phyloP scores from a whole-genome alignment of 1,284 basidiomycete species.

The Pulveroboletus sp. region DNA sequence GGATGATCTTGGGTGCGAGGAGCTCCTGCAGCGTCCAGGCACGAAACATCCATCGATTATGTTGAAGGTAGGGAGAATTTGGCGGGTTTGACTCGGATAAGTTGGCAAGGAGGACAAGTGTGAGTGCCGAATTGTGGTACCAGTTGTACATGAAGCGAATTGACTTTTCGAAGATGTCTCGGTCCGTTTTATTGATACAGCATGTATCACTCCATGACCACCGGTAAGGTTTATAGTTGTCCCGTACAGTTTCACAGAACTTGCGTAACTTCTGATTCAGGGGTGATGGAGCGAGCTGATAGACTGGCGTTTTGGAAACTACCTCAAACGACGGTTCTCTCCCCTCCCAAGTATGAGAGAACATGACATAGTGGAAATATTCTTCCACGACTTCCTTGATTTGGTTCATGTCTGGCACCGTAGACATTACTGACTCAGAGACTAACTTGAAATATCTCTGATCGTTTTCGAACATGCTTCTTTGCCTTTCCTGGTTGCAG shows the following conservation, averaged over 20 bases:
- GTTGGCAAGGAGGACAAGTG: conserved; percentile 7
- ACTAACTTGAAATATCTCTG: conserved; percentile 6
- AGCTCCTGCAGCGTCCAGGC: conserved; percentile 13
- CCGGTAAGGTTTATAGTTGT: not conserved
- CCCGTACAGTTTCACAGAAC: conserved; percentile 1
- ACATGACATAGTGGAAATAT: conserved; percentile 21
- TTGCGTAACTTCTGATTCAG: conserved; percentile 1
- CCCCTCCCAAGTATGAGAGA: conserved; percentile 21
- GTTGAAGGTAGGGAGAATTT: no score
- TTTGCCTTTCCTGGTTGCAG: not conserved
- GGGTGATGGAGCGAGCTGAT: not conserved
- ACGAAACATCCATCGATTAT: conserved; percentile 11
- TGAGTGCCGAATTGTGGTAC: conserved; percentile 15
- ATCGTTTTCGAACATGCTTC: conserved; percentile 2
- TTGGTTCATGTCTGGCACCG: not conserved
- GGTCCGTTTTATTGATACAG: conserved; percentile 1
- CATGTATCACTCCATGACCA: conserved; percentile 8
- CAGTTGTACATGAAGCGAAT: conserved; percentile 18
- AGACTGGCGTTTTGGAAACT: conserved; percentile 6
- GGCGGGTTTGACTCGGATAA: no score
- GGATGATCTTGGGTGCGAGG: conserved; percentile 9
- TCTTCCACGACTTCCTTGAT: not conserved
- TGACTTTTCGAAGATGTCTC: not conserved
- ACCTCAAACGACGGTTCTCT: conserved; percentile 13
- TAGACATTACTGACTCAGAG: not conserved